phyloP scores from a whole-genome alignment of 768 basidiomycete species.

The Cytidiella melzeri region DNA sequence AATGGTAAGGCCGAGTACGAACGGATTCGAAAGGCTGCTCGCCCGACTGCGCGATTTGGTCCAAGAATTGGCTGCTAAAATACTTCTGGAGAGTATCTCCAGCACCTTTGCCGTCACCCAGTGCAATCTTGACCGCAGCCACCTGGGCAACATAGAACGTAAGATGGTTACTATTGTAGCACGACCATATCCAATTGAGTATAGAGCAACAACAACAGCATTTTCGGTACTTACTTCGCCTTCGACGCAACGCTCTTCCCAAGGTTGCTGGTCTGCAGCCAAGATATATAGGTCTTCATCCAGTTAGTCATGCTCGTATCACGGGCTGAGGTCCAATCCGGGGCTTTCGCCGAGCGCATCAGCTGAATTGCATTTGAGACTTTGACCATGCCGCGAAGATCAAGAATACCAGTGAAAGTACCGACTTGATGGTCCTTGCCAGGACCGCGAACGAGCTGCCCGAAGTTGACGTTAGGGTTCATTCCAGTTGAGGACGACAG shows the following conservation, averaged over 20 bases:
- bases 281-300: slow-evolving; percentile 36
- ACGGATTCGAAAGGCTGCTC: slow-evolving; percentile 55
- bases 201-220: neutral
- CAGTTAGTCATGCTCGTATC: slow-evolving; percentile 39
- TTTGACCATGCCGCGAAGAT: slow-evolving; percentile 45
- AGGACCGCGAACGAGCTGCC: slow-evolving; percentile 49
- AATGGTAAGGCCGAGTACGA: slow-evolving; percentile 50
- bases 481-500: slow-evolving; percentile 36
- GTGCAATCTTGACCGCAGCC: slow-evolving; percentile 34
- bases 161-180: slow-evolving; percentile 41
- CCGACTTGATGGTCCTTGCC: slow-evolving; percentile 37
- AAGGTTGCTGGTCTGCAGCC: slow-evolving; percentile 39
- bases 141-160: slow-evolving; percentile 44
- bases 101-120: slow-evolving; percentile 38
- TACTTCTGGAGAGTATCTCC: slow-evolving; percentile 31
- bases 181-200: neutral
- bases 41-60: slow-evolving; percentile 45
- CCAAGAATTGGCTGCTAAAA: slow-evolving; percentile 35
- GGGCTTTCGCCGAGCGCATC: slow-evolving; percentile 28
- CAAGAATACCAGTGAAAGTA: slow-evolving; percentile 48
- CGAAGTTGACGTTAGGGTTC: slow-evolving; percentile 51
- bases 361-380: slow-evolving; percentile 41
- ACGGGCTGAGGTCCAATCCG: slow-evolving; percentile 36
- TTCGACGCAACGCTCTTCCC: slow-evolving; percentile 36
- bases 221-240: slow-evolving; percentile 37